A percentile compares a stretch with the other conserved stretches of the same genome.
Evolutionary conservation across 2,329 filamentous ascomycete species (phyloP).

Genomic region (Pyricularia grisea): DNA sequence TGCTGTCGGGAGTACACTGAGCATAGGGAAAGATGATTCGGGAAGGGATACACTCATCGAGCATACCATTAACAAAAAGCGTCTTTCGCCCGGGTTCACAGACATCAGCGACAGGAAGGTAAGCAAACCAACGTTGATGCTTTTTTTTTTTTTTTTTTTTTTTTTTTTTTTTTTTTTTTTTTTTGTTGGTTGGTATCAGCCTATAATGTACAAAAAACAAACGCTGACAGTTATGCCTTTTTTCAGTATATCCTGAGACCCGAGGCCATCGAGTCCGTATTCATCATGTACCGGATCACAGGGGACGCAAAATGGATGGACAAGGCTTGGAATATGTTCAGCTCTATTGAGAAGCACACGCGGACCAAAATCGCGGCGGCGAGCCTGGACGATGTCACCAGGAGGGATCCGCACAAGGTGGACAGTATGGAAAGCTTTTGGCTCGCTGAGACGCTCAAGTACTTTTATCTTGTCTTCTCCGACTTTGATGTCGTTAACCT

Average conservation of each 20-base stretch:
- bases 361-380: conserved; percentile 53
- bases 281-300: conserved; percentile 67
- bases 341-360: conserved; percentile 51
- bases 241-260: conserved; percentile 54
- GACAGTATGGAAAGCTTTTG: conserved; percentile 72
- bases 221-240: neutral
- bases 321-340: conserved; percentile 68
- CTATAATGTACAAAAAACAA: no score
- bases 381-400: conserved; percentile 58
- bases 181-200: no score
- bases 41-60: conserved; percentile 20
- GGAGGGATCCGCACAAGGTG: conserved; percentile 22
- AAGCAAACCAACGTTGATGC: neutral
- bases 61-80: conserved; percentile 27
- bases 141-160: neutral
- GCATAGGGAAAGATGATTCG: conserved; percentile 6
- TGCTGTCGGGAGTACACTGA: conserved; percentile 12
- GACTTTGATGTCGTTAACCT: conserved; percentile 49
- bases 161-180: neutral
- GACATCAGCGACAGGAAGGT: conserved; percentile 39
- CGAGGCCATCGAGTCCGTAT: conserved; percentile 74
- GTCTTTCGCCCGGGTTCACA: conserved; percentile 45
- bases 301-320: conserved; percentile 56
- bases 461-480: conserved; percentile 54
- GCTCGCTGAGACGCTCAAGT: conserved; percentile 60